phyloP scores from a whole-genome alignment of 345 rosid genomes.

The Populus simonii region DNA sequence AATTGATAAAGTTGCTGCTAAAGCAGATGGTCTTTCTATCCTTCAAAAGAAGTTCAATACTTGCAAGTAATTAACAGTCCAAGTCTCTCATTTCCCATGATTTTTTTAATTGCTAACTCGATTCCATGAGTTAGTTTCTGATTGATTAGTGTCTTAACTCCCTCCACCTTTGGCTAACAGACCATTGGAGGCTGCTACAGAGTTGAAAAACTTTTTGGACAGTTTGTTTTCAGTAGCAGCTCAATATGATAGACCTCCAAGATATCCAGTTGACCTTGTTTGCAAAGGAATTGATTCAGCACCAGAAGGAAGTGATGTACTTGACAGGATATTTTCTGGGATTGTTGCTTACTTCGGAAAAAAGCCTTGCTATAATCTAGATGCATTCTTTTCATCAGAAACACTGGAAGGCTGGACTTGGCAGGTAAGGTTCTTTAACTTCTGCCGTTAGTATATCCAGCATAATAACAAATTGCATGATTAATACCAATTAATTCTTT shows the following conservation, averaged over 20 bases:
- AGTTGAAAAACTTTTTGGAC: constrained; percentile 7
- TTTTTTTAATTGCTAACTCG: neutral
- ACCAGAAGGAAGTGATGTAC: constrained; percentile 8
- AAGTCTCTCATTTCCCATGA: neutral
- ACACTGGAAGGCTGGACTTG: constrained; percentile 18
- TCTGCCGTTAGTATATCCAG: neutral
- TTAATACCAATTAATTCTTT: neutral
- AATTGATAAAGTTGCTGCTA: constrained; percentile 25
- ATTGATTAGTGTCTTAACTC: neutral
- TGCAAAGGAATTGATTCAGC: constrained; percentile 19
- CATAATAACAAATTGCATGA: too few species aligned
- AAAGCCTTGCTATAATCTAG: neutral
- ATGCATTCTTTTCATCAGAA: constrained; percentile 5
- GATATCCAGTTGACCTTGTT: constrained; percentile 2
- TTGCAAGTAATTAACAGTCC: constrained; percentile 26
- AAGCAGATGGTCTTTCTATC: constrained; percentile 22
- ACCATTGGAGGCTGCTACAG: neutral
- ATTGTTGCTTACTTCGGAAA: neutral
- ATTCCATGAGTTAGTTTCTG: neutral
- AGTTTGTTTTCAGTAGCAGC: constrained; percentile 8
- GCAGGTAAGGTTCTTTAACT: constrained; percentile 11
- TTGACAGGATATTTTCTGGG: constrained; percentile 17
- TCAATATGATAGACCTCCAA: constrained; percentile 24
- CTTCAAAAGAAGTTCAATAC: constrained; percentile 30
- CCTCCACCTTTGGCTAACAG: constrained; percentile 1